Percentiles rank a stretch among this genome's conserved stretches.
Evolutionary conservation across 108 stramenopile genomes (phyloP).

Genomic region (Bacterosira constricta): DNA sequence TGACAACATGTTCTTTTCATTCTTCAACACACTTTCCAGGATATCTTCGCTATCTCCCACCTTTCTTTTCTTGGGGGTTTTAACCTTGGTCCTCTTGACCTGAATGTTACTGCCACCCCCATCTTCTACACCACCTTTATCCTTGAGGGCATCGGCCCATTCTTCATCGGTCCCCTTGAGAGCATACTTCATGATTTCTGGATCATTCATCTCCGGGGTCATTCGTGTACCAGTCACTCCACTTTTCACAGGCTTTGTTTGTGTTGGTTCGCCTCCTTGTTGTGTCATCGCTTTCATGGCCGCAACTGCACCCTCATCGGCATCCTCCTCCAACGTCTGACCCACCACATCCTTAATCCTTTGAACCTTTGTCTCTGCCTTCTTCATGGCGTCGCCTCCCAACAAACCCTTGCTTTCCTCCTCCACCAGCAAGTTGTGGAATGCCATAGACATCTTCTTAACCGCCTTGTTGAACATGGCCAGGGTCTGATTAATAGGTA

Average conservation of each 20-base stretch:
- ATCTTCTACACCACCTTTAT: conserved; percentile 33
- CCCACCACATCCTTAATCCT: conserved; percentile 69
- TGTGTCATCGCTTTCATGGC: conserved; percentile 60
- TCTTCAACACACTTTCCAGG: conserved; percentile 45
- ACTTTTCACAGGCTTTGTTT: conserved; percentile 25
- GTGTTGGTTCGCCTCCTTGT: background rate
- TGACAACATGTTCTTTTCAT: conserved; percentile 26
- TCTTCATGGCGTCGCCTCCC: conserved; percentile 65
- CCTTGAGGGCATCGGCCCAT: conserved; percentile 79
- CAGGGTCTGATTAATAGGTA: conserved; percentile 90
- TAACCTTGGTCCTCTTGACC: conserved; percentile 35
- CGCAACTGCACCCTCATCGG: conserved; percentile 62
- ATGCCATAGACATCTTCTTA: conserved; percentile 84
- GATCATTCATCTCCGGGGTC: conserved; percentile 70
- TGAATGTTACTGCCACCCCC: conserved; percentile 27
- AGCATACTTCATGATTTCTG: conserved; percentile 81
- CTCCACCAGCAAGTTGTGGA: conserved; percentile 77
- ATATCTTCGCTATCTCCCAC: conserved; percentile 17
- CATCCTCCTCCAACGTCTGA: conserved; percentile 86
- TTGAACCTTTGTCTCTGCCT: conserved; percentile 53
- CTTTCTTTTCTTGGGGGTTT: conserved; percentile 38
- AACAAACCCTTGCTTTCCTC: conserved; percentile 71
- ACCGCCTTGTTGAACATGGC: conserved; percentile 98
- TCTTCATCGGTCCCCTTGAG: conserved; percentile 84
- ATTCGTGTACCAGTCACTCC: conserved; percentile 49